phyloP scores from a whole-genome alignment of 352 stramenopile species.

The Phytophthora cactorum region DNA sequence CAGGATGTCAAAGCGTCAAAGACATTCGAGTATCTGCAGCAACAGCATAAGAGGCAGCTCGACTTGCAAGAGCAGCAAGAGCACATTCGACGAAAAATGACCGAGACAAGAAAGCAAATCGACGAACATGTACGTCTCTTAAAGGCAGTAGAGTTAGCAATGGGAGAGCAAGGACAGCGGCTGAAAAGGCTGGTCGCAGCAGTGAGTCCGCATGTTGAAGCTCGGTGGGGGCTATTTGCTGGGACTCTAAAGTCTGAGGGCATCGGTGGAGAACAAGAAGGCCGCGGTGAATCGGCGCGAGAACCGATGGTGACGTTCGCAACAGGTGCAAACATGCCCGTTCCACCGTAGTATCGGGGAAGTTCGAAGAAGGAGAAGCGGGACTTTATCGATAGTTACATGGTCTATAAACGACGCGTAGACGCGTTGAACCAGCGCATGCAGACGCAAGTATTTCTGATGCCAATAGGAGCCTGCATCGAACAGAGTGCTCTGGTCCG shows the following conservation, averaged over 20 bases:
- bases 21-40: not conserved
- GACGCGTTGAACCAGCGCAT: conserved; percentile 15
- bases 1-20: not conserved
- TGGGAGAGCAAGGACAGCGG: conserved; percentile 10
- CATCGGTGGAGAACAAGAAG: conserved; percentile 1
- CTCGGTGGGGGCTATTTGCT: conserved; percentile 3
- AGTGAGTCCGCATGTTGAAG: not conserved
- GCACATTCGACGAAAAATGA: conserved; percentile 3
- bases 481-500: conserved; percentile 11
- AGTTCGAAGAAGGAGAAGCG: conserved; percentile 16
- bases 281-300: not conserved
- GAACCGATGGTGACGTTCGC: conserved; percentile 12
- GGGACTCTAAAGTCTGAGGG: not conserved
- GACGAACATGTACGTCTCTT: conserved; percentile 17
- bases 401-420: conserved; percentile 8
- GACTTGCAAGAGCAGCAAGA: not conserved
- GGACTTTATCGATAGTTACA: conserved; percentile 21
- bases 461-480: conserved; percentile 17
- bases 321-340: conserved; percentile 11
- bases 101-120: conserved; percentile 8
- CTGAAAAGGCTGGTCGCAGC: conserved; percentile 6
- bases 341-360: conserved; percentile 7
- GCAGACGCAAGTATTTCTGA: conserved; percentile 19
- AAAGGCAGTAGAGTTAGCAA: conserved; percentile 8
- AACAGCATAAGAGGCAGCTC: not conserved